These are phyloP conservation scores for Phytopythium mirpurense DNA, from an alignment of 352 stramenopile species.

Conservation along the genomic window DNA sequence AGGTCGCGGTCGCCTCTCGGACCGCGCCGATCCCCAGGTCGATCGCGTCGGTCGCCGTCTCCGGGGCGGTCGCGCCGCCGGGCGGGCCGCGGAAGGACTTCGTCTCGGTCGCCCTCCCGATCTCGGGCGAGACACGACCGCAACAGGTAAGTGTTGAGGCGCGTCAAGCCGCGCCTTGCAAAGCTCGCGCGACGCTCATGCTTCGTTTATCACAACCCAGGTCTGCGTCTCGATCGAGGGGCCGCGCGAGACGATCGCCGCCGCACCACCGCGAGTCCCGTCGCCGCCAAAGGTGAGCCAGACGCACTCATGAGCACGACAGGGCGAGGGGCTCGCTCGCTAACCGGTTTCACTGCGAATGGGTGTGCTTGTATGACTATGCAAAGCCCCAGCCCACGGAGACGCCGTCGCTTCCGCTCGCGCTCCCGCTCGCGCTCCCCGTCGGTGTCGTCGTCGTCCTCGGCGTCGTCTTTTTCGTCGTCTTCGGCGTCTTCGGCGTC, in stretches of 20 bases:
- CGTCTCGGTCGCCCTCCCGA: neutral
- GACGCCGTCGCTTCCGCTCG: neutral
- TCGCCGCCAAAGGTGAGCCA: neutral
- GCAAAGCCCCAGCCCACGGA: neutral
- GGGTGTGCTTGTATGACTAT: neutral
- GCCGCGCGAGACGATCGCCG: constrained; percentile 10
- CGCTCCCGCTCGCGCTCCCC: neutral
- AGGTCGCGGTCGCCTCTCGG: neutral
- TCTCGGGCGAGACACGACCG: neutral
- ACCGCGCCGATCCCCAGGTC: neutral
- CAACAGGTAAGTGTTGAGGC: neutral
- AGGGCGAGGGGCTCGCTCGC: too few species aligned
- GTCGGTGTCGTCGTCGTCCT: constrained; percentile 9
- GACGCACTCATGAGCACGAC: neutral
- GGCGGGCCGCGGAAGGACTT: neutral
- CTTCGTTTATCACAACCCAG: neutral
- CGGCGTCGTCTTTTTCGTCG: constrained; percentile 13
- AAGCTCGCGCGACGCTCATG: too few species aligned
- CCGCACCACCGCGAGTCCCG: constrained; percentile 1
- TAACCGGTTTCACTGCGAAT: neutral
- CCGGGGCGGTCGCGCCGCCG: neutral
- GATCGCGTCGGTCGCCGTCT: neutral
- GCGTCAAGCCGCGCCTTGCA: too few species aligned
- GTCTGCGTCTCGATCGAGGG: constrained; percentile 25
- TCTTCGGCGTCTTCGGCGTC: constrained; percentile 17